Percentiles rank a stretch among this genome's conserved stretches.
Evolutionary conservation across 257 asterid genomes (phyloP).

Genomic region (Penstemon barbatus): DNA sequence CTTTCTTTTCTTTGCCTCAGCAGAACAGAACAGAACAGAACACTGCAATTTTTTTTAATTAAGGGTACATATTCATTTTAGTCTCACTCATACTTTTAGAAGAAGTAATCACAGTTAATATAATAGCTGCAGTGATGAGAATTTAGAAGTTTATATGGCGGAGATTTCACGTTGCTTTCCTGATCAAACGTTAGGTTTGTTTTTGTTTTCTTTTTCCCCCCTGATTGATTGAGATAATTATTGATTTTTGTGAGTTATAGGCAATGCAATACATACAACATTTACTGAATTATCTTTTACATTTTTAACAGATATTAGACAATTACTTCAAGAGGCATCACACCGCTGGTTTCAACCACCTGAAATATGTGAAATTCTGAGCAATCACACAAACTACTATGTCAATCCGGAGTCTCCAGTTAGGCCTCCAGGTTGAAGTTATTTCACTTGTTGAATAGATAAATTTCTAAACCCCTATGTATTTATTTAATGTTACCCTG

Average conservation of each 20-base stretch:
- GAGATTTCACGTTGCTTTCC: background rate
- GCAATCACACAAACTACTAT: constrained; percentile 29
- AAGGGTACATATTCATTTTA: background rate
- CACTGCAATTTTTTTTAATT: background rate
- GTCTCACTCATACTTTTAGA: background rate
- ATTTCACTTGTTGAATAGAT: too few relatives aligned
- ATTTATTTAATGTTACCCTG: background rate
- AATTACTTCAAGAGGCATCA: constrained; percentile 38
- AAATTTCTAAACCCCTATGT: too few relatives aligned
- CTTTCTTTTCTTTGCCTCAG: background rate
- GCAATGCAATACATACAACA: too few relatives aligned
- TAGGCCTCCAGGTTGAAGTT: constrained; percentile 22
- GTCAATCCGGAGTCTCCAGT: constrained; percentile 35
- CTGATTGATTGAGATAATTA: too few relatives aligned
- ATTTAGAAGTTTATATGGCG: background rate
- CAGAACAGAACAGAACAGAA: too few relatives aligned
- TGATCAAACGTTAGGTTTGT: background rate
- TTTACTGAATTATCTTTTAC: too few relatives aligned
- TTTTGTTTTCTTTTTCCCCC: background rate
- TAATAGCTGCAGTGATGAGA: too few relatives aligned
- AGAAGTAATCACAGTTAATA: background rate
- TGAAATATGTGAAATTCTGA: constrained; percentile 44
- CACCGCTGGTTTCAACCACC: constrained; percentile 51
- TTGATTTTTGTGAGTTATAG: too few relatives aligned
- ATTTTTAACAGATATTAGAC: constrained; percentile 25